Base-by-base conservation (phyloP, 2,329 filamentous ascomycete species). In the Cladophialophora immunda region DNA sequence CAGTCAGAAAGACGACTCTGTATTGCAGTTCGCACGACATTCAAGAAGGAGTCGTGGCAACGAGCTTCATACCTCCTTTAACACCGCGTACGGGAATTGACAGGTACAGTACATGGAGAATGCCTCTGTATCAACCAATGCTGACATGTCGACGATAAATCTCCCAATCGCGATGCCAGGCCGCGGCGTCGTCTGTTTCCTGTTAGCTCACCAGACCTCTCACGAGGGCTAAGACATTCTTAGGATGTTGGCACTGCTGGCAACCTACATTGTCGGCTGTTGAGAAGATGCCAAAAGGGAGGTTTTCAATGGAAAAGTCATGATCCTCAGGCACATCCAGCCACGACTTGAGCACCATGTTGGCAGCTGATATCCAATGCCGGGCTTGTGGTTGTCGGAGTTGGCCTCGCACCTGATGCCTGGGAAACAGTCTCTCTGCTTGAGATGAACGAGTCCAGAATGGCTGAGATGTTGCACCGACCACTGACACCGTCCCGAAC, bases 301-400 rank as follows among this genome's bases (percentile, higher is more conserved):
- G 32, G 22, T 61, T 61, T 30, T 61, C 58, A 22, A 61, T 61
- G 0, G 59, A 62, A 34, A 55, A 62, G 30, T 62, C 50, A 25
- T 56, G 50, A 54, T 62, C 59, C 25, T 56, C 59, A 13, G 59
- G 59, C 13, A 55, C 59, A 47, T 62, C 59, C 22, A 62, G 59
- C 59, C 59, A 62, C 54, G 59, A 56, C 50, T 62, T 62, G 47
- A 62, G 50, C 30, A 62, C 36, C 59, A 41, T 62, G 22, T 11
- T 60, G 36, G 32, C 15, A 6, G 36, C 1, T 32, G 41, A 19
- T 15, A 19, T 19, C 17, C 38, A 45, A 45, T 45, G n/a, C 17
- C 8, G 2, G 17, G 38, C 7, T 19, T 45, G 17, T 30, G 29
- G 29, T 17, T 38, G 36, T 30, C 32, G 32, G 7, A 8, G 17